Evolutionary conservation across 2,329 filamentous ascomycete species (phyloP), one percentile per base, ranked within the genome.

Genomic region (Ceratocystiopsis minuta): DNA sequence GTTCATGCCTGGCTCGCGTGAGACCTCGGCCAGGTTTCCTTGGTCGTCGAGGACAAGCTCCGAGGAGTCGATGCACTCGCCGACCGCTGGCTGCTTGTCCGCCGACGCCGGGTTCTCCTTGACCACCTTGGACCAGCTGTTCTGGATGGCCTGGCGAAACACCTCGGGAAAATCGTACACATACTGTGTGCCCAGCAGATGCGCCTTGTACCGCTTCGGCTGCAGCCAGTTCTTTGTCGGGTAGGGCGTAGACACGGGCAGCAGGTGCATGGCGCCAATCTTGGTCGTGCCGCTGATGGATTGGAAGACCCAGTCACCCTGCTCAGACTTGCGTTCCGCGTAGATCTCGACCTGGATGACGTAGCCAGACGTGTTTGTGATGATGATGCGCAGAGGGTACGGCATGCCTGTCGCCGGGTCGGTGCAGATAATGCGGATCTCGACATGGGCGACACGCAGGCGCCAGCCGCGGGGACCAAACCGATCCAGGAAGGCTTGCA

Each of bases 151-250:
- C 64, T 96, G 90, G 56, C 90, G 78, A 81, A 98, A 98, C 39
- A 98, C 78, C 70, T 98, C 90, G 28, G 90, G 90, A 80, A 98
- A 98, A 63, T 98, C 90, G 60, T 98, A 98, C 42, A 96, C 90
- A 59, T 95, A 98, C 64, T 98, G 90, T 24, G 90, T 98, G 49
- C 90, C 90, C 87, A 98, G 95, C 48, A 96, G 68, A 60, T 98
- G 90, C 51, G 90, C 90, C 79, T 94, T 95, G 78, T 98, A 96
- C 53, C 90, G 78, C 78, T 96, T 96, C 48, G 90, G 90, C 66
- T 98, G 90, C 46, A 98, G 73, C 70, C 87, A 93, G 63, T 95
- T 92, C 77, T 98, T 98, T 56, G 88, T 95, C 34, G 88, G 80
- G 62, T 98, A 98, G 17, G 90, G 86, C 4, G 86, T 87, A 37